Base-by-base conservation (phyloP, 1,284 basidiomycete species). In the Marasmius sp. region DNA sequence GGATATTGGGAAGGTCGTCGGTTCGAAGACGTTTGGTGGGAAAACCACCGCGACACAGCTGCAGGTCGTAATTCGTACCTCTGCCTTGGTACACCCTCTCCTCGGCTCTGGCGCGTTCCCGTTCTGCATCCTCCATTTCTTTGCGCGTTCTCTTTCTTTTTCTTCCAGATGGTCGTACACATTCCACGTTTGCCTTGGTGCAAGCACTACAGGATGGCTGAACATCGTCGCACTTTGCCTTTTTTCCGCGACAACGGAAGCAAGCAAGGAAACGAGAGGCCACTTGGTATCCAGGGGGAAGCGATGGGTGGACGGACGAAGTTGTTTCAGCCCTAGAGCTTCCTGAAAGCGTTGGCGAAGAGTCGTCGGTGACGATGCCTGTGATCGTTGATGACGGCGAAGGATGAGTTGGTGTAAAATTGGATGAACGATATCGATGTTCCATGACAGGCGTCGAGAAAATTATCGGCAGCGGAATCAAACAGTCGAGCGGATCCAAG, bases 71-170 rank as follows among this genome's bases (percentile, higher is more conserved):
- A 20, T 49, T 49, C 3, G 18, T 11, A 27, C 38, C 51, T 22
- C 38, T n/a, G 16, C 41, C 38, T 22, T 57, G 20, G 10, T 45
- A 43, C 33, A 6, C 53, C 11, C 49, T 18, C 9, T 22, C 49
- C 16, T 49, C 27, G 7, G 16, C n/a, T 39, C 37, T 53, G 10
- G 20, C 34, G 22, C 43, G 12, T 11, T 61, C 59, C 18, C 43
- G 50, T 45, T 63, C 61, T n/a, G 58, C 61, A 36, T 51, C 58
- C 41, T 63, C 64, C 61, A 65, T 63, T 54, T 65, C 64, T 56
- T 48, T 63, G 27, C 64, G 39, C 50, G 63, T 64, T 27, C 63
- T 49, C 36, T 64, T 64, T 22, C 57, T 58, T 47, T 61, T 53
- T 20, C 63, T 54, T 27, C 60, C 63, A 37, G 37, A 58, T 7